Evolutionary conservation across 805 yeast genomes (phyloP).

Genomic region (Candida nitratophila): DNA sequence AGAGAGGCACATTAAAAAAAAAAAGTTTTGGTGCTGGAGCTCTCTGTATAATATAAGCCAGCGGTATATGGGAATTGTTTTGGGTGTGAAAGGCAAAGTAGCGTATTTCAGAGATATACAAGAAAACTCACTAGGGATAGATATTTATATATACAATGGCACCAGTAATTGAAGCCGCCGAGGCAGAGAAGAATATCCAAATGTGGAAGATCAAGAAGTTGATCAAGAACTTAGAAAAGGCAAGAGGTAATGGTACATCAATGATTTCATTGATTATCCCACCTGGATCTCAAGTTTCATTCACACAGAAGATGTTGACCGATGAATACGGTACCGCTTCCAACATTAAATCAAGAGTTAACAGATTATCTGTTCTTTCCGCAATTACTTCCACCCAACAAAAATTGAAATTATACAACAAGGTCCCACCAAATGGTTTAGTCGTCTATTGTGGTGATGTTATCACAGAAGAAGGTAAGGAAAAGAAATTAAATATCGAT

Average conservation of each 20-base stretch:
- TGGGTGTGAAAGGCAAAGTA: too few relatives aligned
- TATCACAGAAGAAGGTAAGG: constrained; percentile 93
- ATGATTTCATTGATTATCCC: constrained; percentile 97
- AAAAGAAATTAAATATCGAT: constrained; percentile 92
- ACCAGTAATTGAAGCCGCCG: constrained; percentile 51
- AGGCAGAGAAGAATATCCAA: constrained; percentile 94
- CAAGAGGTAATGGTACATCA: constrained; percentile 98
- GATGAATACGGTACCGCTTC: constrained; percentile 99
- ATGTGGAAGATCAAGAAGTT: constrained; percentile 98
- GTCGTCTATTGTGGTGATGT: constrained; percentile 99
- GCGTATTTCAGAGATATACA: too few relatives aligned
- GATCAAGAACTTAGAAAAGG: constrained; percentile 78
- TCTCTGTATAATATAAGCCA: too few relatives aligned
- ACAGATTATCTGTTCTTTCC: constrained; percentile 87
- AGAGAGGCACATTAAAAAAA: too few relatives aligned
- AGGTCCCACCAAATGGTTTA: constrained; percentile 90
- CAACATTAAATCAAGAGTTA: constrained; percentile 95
- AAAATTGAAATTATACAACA: constrained; percentile 81
- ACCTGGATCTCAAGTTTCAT: constrained; percentile 89
- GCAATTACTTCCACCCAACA: constrained; percentile 99
- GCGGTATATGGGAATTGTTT: too few relatives aligned
- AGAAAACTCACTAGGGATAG: too few relatives aligned
- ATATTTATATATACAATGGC: too few relatives aligned
- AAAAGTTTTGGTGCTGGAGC: too few relatives aligned
- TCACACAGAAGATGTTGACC: constrained; percentile 83